Evolutionary conservation across 371 early-diverging fungal genomes (phyloP), one percentile per base, ranked within the genome.

Genomic region (Nematocida parisii): DNA sequence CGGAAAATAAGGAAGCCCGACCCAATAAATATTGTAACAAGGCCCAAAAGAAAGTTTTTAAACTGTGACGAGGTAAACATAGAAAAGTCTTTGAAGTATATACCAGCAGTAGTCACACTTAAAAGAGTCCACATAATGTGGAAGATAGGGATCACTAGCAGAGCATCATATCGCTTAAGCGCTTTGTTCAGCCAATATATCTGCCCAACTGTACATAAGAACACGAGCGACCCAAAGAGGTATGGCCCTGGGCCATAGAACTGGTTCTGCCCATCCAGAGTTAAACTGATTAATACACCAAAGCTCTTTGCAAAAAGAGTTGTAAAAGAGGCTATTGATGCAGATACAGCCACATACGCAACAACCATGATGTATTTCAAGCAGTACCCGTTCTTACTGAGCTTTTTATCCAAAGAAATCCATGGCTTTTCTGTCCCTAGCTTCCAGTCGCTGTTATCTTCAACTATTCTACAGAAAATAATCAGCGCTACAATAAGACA

Each of bases 151-250:
- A 93, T 90, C 66, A 92, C 92, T 5, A 93, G 86, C 68, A 93
- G 80, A 0, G 93, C 93, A 82, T 93, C 93, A 84, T 92, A 93
- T 58, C 91, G 88, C 68, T 89, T 89, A 24, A 93, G 85, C 0
- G 92, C 93, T 87, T 90, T 90, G 84, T 92, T 91, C 68, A 92
- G 88, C 91, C 91, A 92, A 75, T 90, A 91, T 62, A 93, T 90
- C 85, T 93, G 93, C 4, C 88, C 87, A 5, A 92, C 88, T 1
- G 92, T 93, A 44, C 92, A 92, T 56, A 89, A 83, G 20, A 90
- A 88, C 0, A 92, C 90, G n/a, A 91, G 87, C 4, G 87, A 82
- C 47, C 91, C 83, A 75, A 93, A 92, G 64, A 90, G 75, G 89
- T 91, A 92, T 5, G 92, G 87, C 13, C 88, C 82, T n/a, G 86